phyloP scores from a whole-genome alignment of 805 yeast genomes.

The Metschnikowia orientalis region DNA sequence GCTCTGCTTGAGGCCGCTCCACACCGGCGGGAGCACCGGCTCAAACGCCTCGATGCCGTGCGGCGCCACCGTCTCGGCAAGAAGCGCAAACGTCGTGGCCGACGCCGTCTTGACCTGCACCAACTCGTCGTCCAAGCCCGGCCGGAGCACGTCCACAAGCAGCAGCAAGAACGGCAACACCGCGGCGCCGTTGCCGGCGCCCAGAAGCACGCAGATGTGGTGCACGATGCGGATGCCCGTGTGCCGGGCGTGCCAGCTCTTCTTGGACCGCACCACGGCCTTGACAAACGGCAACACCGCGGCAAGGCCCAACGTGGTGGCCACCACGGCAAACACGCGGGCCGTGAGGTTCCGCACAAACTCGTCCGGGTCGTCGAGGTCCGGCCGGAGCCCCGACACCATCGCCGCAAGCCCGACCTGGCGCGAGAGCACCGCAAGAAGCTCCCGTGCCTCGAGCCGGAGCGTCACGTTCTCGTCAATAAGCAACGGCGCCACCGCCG shows the following conservation, averaged over 20 bases:
- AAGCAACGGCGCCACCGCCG: conserved; percentile 72
- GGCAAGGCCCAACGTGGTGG: conserved; percentile 71
- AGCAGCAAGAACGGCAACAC: conserved; percentile 69
- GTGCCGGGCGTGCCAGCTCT: conserved; percentile 77
- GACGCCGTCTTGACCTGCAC: conserved; percentile 62
- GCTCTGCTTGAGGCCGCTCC: conserved; percentile 74
- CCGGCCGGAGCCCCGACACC: conserved; percentile 76
- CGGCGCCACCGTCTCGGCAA: conserved; percentile 81
- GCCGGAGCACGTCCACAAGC: conserved; percentile 56
- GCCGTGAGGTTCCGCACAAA: conserved; percentile 73
- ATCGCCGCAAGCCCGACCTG: conserved; percentile 80
- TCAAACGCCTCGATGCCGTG: conserved; percentile 91
- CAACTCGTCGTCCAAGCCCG: conserved; percentile 63
- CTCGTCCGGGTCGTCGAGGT: conserved; percentile 79
- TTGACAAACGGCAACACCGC: conserved; percentile 71
- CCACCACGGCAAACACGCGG: conserved; percentile 77
- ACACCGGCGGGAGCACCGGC: conserved; percentile 62
- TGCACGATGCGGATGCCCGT: conserved; percentile 77
- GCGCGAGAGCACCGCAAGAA: conserved; percentile 66
- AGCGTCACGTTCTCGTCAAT: conserved; percentile 76
- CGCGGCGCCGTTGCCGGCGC: conserved; percentile 45
- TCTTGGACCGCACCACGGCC: conserved; percentile 73
- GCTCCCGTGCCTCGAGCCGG: conserved; percentile 73
- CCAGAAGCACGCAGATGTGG: conserved; percentile 64
- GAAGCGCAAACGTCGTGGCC: conserved; percentile 63